Evolutionary conservation across 2,329 filamentous ascomycete genomes (phyloP).

Genomic region (Ceratocystis papillata): DNA sequence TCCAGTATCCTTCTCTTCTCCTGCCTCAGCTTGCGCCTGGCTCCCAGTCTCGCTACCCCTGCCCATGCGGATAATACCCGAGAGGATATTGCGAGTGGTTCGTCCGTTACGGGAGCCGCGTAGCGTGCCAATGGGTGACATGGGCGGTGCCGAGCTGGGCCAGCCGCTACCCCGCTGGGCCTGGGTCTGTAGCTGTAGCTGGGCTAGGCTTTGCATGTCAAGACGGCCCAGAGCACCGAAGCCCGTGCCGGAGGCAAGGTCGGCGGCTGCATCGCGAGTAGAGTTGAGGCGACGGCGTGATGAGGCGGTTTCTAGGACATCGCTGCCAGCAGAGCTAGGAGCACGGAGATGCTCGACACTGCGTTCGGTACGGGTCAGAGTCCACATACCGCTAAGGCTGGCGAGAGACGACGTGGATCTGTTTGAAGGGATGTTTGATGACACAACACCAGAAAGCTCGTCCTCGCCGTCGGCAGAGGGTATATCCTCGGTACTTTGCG

Average conservation of each 20-base stretch:
- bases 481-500: neutral
- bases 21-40: neutral
- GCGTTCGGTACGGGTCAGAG: neutral
- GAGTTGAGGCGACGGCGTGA: slow-evolving; percentile 15
- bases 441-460: slow-evolving; percentile 26
- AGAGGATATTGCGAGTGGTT: slow-evolving; percentile 36
- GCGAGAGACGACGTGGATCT: slow-evolving; percentile 23
- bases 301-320: slow-evolving; percentile 30
- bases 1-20: neutral
- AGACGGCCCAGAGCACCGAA: slow-evolving; percentile 24
- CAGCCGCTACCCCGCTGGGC: neutral
- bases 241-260: slow-evolving; percentile 23
- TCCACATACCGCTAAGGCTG: slow-evolving; percentile 25
- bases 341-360: slow-evolving; percentile 31
- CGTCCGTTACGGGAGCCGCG: slow-evolving; percentile 31
- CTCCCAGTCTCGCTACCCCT: slow-evolving; percentile 32
- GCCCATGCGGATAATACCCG: slow-evolving; percentile 38
- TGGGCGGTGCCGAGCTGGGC: slow-evolving; percentile 6
- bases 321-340: slow-evolving; percentile 44
- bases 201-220: slow-evolving; percentile 20
- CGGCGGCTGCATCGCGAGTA: slow-evolving; percentile 8
- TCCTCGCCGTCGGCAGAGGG: slow-evolving; percentile 29
- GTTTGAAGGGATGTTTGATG: slow-evolving; percentile 26
- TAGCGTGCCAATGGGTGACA: slow-evolving; percentile 27
- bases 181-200: slow-evolving; percentile 20